Conservation (phyloP, 306 rosid genomes). For the Trifolium subterraneum region DNA sequence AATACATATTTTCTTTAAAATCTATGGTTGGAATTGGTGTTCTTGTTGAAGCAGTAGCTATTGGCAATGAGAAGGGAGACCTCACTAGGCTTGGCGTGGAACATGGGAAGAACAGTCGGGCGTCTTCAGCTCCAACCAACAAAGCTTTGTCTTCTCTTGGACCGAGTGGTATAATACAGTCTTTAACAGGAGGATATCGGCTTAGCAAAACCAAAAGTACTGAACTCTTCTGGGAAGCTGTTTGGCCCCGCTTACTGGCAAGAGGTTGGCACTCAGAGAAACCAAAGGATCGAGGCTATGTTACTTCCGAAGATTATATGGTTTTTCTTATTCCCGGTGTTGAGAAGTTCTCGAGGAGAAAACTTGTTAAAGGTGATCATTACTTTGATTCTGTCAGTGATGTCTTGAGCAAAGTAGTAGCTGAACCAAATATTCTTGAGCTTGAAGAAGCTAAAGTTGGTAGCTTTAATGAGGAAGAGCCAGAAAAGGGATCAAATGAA, state of each 20-base stretch:
- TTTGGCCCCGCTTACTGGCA: slow-evolving; percentile 63
- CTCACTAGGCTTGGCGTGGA: slow-evolving; percentile 64
- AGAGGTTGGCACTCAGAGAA: slow-evolving; percentile 12
- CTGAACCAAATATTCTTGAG: slow-evolving; percentile 74
- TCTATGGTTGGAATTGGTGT: slow-evolving; percentile 58
- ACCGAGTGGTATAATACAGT: slow-evolving; percentile 59
- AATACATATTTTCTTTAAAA: slow-evolving; percentile 66
- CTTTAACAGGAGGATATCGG: slow-evolving; percentile 69
- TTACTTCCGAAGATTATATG: slow-evolving; percentile 48
- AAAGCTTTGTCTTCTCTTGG: slow-evolving; percentile 72
- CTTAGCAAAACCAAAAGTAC: slow-evolving; percentile 73
- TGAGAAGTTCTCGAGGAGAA: slow-evolving; percentile 61
- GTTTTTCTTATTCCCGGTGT: slow-evolving; percentile 43
- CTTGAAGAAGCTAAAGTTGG: slow-evolving; percentile 60
- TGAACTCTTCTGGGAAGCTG: slow-evolving; percentile 89
- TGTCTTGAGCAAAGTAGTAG: slow-evolving; percentile 77
- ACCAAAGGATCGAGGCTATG: slow-evolving; percentile 32
- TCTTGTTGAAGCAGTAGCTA: slow-evolving; percentile 77
- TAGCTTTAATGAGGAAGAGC: slow-evolving; percentile 49
- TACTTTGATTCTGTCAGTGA: slow-evolving; percentile 66
- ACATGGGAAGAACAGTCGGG: slow-evolving; percentile 55
- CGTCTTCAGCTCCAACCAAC: slow-evolving; percentile 46
- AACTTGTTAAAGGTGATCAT: slow-evolving; percentile 16
- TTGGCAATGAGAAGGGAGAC: slow-evolving; percentile 77
- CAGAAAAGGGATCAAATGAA: slow-evolving; percentile 54